phyloP scores from a whole-genome alignment of 2,329 filamentous ascomycete genomes.

The Fusarium setosum region DNA sequence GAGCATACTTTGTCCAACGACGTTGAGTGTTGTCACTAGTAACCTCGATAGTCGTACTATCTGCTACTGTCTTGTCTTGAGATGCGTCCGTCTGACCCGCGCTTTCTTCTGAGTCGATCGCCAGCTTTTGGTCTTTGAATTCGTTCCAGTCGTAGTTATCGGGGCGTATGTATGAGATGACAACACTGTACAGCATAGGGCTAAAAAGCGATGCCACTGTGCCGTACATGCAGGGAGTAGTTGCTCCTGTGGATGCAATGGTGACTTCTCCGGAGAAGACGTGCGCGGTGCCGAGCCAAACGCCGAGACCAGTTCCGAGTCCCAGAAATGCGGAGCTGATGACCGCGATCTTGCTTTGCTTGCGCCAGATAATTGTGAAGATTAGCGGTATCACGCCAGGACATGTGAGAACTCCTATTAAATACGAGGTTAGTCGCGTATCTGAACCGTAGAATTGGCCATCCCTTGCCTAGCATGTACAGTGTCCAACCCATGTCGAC shows the following conservation, averaged over 20 bases:
- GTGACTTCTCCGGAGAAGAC: constrained; percentile 50
- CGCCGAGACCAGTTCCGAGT: constrained; percentile 57
- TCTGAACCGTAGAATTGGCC: background rate
- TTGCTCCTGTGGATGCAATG: constrained; percentile 49
- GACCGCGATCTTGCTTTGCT: constrained; percentile 39
- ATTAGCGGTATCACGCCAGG: background rate
- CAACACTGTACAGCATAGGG: constrained; percentile 52
- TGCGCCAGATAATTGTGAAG: background rate
- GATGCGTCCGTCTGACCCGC: background rate
- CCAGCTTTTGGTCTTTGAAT: constrained; percentile 32
- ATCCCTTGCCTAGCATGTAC: background rate
- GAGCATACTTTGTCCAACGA: constrained; percentile 13
- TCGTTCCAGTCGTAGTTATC: constrained; percentile 49
- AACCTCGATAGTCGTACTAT: background rate
- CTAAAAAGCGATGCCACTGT: constrained; percentile 56
- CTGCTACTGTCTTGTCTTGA: background rate
- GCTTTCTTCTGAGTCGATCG: constrained; percentile 3
- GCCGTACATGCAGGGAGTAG: constrained; percentile 61
- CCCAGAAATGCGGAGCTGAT: constrained; percentile 59
- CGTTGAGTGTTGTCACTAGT: constrained; percentile 1
- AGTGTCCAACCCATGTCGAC: constrained; percentile 16
- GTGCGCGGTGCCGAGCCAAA: constrained; percentile 60
- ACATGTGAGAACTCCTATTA: background rate
- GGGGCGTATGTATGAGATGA: constrained; percentile 55
- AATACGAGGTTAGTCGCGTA: background rate